These are phyloP conservation scores for Centella asiatica DNA, from an alignment of 129 eudicot species.

Conservation along the genomic window DNA sequence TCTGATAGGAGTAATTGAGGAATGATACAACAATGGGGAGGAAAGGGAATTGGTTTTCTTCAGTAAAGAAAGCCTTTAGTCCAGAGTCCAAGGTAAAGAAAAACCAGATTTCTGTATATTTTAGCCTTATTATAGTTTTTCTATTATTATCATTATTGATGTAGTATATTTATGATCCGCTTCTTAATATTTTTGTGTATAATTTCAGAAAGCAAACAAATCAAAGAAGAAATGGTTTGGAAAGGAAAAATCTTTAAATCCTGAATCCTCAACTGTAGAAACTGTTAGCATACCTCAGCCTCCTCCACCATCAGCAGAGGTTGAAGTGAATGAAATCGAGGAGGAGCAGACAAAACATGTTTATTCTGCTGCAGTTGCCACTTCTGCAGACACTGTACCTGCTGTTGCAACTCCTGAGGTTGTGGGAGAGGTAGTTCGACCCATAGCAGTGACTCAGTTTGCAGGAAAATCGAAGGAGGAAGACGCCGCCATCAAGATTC, in stretches of 20 bases:
- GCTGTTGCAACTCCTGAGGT: constrained; percentile 76
- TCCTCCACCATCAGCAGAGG: constrained; percentile 43
- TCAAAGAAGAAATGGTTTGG: constrained; percentile 43
- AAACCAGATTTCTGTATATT: constrained; percentile 34
- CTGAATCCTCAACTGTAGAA: constrained; percentile 28
- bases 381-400: constrained; percentile 66
- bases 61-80: constrained; percentile 79
- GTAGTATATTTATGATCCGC: neutral
- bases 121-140: neutral
- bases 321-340: constrained; percentile 40
- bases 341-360: constrained; percentile 68
- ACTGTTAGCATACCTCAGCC: constrained; percentile 31
- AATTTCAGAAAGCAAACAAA: constrained; percentile 45
- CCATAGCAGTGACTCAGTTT: constrained; percentile 40
- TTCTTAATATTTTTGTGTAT: neutral
- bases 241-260: constrained; percentile 34
- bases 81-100: constrained; percentile 62
- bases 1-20: constrained; percentile 16
- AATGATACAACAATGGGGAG: constrained; percentile 58
- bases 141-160: neutral
- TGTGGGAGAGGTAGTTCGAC: constrained; percentile 53
- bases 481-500: constrained; percentile 70
- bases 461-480: constrained; percentile 72
- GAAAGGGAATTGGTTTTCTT: constrained; percentile 82
- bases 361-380: constrained; percentile 51